Conservation (phyloP, 345 rosid species). For the Lepidium didymum region DNA sequence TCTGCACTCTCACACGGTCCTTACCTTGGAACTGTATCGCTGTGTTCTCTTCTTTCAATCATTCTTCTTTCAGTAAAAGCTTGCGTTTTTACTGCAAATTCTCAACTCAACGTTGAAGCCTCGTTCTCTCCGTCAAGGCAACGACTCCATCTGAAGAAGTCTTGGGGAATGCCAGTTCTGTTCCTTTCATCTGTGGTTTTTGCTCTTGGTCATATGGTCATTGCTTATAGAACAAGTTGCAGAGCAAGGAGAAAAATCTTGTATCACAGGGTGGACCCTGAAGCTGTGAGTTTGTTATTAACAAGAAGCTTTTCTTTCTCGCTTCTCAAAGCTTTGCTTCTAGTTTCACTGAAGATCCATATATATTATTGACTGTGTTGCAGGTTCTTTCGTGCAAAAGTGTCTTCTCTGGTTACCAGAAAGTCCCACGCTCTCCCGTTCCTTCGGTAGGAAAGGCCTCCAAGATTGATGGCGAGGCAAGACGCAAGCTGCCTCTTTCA, state of each 20-base stretch:
- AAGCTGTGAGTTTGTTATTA: slow-evolving; percentile 52
- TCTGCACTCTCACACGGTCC: slow-evolving; percentile 87
- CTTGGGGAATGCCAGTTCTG: slow-evolving; percentile 99
- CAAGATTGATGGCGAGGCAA: slow-evolving; percentile 61
- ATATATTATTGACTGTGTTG: not conserved
- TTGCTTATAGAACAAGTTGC: slow-evolving; percentile 92
- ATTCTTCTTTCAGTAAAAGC: slow-evolving; percentile 74
- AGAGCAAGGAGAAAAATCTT: slow-evolving; percentile 82
- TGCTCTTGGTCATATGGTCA: slow-evolving; percentile 87
- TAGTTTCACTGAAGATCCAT: not conserved
- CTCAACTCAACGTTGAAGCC: slow-evolving; percentile 63
- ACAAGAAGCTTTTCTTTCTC: not conserved
- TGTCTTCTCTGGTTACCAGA: slow-evolving; percentile 75
- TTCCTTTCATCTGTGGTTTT: slow-evolving; percentile 84
- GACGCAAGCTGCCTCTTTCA: slow-evolving; percentile 48
- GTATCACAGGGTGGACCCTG: slow-evolving; percentile 84
- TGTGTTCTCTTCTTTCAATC: slow-evolving; percentile 63
- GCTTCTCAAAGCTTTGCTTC: not conserved
- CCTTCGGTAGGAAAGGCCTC: slow-evolving; percentile 61
- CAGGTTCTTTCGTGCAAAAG: slow-evolving; percentile 86
- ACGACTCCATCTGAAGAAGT: slow-evolving; percentile 74
- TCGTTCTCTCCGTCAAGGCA: slow-evolving; percentile 60
- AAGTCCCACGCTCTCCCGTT: slow-evolving; percentile 90
- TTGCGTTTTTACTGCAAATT: slow-evolving; percentile 70
- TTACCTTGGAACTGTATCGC: slow-evolving; percentile 76